Base-by-base conservation (phyloP, 805 yeast genomes). In the Saturnispora halmiae region DNA sequence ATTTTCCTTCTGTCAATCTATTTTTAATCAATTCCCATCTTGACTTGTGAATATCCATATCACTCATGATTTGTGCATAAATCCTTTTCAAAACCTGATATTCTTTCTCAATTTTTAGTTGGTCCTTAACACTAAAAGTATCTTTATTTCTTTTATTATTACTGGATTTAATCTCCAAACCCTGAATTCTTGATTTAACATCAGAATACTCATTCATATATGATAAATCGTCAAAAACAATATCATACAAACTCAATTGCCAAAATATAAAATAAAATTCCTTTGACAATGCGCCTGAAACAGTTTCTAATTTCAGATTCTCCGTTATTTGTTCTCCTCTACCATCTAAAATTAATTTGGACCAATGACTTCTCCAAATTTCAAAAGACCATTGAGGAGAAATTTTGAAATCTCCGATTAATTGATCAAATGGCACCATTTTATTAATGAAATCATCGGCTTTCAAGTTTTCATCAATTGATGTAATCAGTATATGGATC, bases 181-280 rank as follows among this genome's bases (percentile, higher is more conserved):
- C 59, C 19, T 54, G 54, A 3, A 64, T 55, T 24, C 55, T 59
- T 1, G 63, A 57, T 26, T 58, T 53, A 13, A 75, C 50, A 43
- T 67, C 73, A 2, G 51, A 48, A 20, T 61, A 49, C 45, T 76
- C 79, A 3, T 54, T 52, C 10, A 64, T 65, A 53, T 88, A 87
- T 2, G 73, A 53, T 1, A 53, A 48, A 6, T 61, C 60, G 2
- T 74, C 69, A 53, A 60, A 79, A 45, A 73, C 71, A 25, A 87
- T 73, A 51, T 87, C 95, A 52, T 81, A 78, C 6, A 85, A 60
- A 0, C 80, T 70, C 26, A 82, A 63, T 46, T 67, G 74, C 96
- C 95, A 88, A 51, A 87, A 88, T 1, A 71, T 63, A 2, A 65
- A 60, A 51, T 70, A 83, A 22, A 85, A 60, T 0, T 64, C 66